Evolutionary conservation across 129 eudicot genomes (phyloP).

Genomic region (Gnaphalium uliginosum): DNA sequence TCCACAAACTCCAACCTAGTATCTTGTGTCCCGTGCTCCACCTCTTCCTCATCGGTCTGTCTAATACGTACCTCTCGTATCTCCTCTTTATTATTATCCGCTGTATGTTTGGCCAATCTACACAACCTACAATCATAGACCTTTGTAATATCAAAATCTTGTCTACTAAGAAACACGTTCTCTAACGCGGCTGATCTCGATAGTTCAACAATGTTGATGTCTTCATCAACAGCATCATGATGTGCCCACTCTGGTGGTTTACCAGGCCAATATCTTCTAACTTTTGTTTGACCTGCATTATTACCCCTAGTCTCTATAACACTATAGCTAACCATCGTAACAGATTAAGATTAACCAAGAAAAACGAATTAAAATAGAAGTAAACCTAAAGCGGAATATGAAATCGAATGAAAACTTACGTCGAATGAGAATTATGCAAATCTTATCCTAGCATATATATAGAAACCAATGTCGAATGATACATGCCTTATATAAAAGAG

Average conservation of each 20-base stretch:
- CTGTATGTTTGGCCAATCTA: constrained; percentile 68
- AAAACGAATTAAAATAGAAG: no score
- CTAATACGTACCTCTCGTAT: constrained; percentile 77
- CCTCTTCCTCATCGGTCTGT: constrained; percentile 76
- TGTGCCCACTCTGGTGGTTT: constrained; percentile 98
- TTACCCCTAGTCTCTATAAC: constrained; percentile 75
- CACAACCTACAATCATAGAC: constrained; percentile 76
- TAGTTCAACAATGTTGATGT: constrained; percentile 48
- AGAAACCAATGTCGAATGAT: no score
- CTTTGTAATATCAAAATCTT: constrained; percentile 29
- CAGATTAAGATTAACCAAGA: background rate
- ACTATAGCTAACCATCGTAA: constrained; percentile 72
- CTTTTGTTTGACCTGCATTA: constrained; percentile 86
- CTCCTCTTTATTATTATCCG: constrained; percentile 70
- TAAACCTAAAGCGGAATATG: no score
- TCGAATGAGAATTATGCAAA: no score
- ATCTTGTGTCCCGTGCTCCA: constrained; percentile 46
- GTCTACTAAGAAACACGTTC: constrained; percentile 64
- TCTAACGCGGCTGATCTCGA: no score
- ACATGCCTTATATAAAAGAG: no score
- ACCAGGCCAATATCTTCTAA: constrained; percentile 94
- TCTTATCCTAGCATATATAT: no score
- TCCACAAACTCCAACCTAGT: constrained; percentile 62
- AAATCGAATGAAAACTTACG: no score
- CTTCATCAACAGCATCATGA: constrained; percentile 57